Percentiles rank a stretch among this genome's conserved stretches.
Evolutionary conservation across 176 grass and related monocot genomes (phyloP).

Genomic region (Paspalum notatum): DNA sequence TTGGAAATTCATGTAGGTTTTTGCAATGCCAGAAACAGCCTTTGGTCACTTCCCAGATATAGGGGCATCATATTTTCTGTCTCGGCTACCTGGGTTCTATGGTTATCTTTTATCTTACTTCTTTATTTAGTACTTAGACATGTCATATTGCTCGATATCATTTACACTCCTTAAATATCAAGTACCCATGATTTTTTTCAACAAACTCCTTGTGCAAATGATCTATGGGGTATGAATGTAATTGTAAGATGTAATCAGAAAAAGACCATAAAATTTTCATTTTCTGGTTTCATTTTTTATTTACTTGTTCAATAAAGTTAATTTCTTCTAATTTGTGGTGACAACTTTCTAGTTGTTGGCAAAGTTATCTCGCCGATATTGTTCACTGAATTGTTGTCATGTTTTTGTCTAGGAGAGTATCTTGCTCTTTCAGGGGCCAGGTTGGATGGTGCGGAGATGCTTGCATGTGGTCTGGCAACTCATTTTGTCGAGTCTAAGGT

Average conservation of each 20-base stretch:
- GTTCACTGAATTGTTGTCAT: constrained; percentile 28
- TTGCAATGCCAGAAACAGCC: constrained; percentile 96
- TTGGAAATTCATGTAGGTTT: constrained; percentile 60
- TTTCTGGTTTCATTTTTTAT: background rate
- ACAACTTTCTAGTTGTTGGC: background rate
- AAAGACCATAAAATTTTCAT: background rate
- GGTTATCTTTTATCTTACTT: constrained; percentile 50
- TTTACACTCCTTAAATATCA: background rate
- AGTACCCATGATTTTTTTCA: background rate
- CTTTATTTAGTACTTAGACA: constrained; percentile 24
- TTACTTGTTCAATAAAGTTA: background rate
- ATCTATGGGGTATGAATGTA: background rate
- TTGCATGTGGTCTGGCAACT: constrained; percentile 90
- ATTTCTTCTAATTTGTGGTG: background rate
- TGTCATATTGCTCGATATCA: constrained; percentile 12
- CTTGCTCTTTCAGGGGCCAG: constrained; percentile 79
- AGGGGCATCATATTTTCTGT: constrained; percentile 91
- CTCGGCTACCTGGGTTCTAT: constrained; percentile 80
- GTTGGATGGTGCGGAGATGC: constrained; percentile 92
- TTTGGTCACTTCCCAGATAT: constrained; percentile 86
- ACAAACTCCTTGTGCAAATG: background rate
- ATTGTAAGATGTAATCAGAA: background rate
- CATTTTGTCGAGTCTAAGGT: constrained; percentile 85
- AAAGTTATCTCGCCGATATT: background rate
- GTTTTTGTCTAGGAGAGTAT: constrained; percentile 77